Percentiles rank a stretch among this genome's conserved stretches.
phyloP scores from a whole-genome alignment of 1,284 basidiomycete species.

The Lentinus polychrous region DNA sequence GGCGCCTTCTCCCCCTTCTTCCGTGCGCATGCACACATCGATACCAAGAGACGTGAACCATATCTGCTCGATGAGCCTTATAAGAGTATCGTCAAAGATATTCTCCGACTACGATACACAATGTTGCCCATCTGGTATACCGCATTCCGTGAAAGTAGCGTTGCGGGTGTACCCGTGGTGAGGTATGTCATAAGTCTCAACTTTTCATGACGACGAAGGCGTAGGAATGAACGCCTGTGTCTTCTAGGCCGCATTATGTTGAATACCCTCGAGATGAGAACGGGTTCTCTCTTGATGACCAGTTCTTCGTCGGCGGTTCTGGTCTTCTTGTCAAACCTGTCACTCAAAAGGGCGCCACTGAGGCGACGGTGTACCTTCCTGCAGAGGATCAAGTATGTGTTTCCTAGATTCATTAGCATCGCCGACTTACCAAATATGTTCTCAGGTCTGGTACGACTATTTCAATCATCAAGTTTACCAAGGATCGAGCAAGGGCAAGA shows the following conservation, averaged over 20 bases:
- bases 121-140: slow-evolving; percentile 96
- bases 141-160: slow-evolving; percentile 83
- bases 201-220: background rate
- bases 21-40: slow-evolving; percentile 96
- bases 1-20: slow-evolving; percentile 97
- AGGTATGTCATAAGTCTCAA: slow-evolving; percentile 42
- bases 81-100: slow-evolving; percentile 74
- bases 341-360: slow-evolving; percentile 65
- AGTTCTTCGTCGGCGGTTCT: slow-evolving; percentile 87
- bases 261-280: slow-evolving; percentile 83
- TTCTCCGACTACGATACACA: slow-evolving; percentile 80
- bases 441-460: slow-evolving; percentile 94
- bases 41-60: slow-evolving; percentile 96
- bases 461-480: slow-evolving; percentile 67
- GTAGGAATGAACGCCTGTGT: background rate
- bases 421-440: slow-evolving; percentile 3
- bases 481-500: slow-evolving; percentile 54
- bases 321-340: slow-evolving; percentile 93
- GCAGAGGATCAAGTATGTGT: slow-evolving; percentile 63
- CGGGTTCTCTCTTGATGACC: slow-evolving; percentile 89
- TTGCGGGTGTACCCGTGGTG: slow-evolving; percentile 75
- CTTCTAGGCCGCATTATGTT: slow-evolving; percentile 82
- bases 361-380: slow-evolving; percentile 78
- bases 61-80: slow-evolving; percentile 89
- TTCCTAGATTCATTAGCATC: background rate